Percentiles rank a stretch among this genome's conserved stretches.
Conservation (phyloP, 2,329 filamentous ascomycete genomes). For the Monilinia fructicola region DNA sequence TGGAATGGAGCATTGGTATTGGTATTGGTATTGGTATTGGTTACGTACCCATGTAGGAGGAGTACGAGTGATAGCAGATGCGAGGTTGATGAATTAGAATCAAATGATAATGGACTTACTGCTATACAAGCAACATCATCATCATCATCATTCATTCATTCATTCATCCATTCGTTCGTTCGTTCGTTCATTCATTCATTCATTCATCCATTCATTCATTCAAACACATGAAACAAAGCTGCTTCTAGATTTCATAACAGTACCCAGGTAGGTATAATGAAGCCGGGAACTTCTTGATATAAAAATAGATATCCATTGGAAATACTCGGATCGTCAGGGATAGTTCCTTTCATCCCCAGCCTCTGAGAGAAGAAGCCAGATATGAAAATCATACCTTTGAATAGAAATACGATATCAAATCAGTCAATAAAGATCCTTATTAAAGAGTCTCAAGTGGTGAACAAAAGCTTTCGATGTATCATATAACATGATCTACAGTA, state of each 20-base stretch:
- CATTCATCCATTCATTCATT: not conserved
- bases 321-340: conserved; percentile 9
- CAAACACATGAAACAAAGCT: not conserved
- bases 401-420: not conserved
- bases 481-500: not conserved
- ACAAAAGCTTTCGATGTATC: too few relatives aligned
- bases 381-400: not conserved
- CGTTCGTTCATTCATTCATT: too few relatives aligned
- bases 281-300: not conserved
- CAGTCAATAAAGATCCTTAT: not conserved
- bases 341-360: not conserved
- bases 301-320: not conserved
- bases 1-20: too few relatives aligned
- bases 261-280: too few relatives aligned
- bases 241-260: too few relatives aligned
- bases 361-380: too few relatives aligned
- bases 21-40: too few relatives aligned
- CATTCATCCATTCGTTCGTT: not conserved
- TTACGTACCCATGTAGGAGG: too few relatives aligned
- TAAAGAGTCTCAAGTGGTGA: too few relatives aligned
- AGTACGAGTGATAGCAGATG: too few relatives aligned
- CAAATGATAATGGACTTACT: not conserved
- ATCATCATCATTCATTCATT: not conserved
- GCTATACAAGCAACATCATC: not conserved
- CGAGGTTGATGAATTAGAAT: not conserved